Percentiles rank a stretch among this genome's conserved stretches.
Evolutionary conservation across 1,139 yeast genomes (phyloP).

Genomic region (Kurtzmaniella natalensis): DNA sequence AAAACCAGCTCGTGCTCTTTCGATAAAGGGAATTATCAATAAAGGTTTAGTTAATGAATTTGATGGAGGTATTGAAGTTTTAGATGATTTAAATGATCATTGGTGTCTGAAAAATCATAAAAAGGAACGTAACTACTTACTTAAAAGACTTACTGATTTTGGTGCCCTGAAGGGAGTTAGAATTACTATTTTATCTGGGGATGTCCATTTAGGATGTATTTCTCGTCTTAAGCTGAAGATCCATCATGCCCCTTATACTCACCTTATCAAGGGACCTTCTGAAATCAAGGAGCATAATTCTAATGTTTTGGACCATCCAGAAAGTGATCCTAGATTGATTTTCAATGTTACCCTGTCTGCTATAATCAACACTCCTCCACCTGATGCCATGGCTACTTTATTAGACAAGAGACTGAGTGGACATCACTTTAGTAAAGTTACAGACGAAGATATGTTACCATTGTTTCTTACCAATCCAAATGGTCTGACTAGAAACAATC

Average conservation of each 20-base stretch:
- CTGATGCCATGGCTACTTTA: conserved; percentile 74
- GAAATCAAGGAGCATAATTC: conserved; percentile 32
- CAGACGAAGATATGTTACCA: conserved; percentile 80
- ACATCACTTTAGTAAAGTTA: conserved; percentile 59
- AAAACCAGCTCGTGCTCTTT: conserved; percentile 62
- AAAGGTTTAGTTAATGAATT: conserved; percentile 81
- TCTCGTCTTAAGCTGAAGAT: conserved; percentile 69
- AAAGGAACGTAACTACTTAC: conserved; percentile 63
- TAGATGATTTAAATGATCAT: conserved; percentile 92
- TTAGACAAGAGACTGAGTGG: conserved; percentile 59
- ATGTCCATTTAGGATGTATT: conserved; percentile 83
- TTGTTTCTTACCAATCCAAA: conserved; percentile 62
- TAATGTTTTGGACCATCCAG: conserved; percentile 47
- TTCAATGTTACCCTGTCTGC: conserved; percentile 87
- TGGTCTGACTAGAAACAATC: conserved; percentile 50
- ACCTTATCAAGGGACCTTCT: conserved; percentile 15
- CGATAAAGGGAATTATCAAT: conserved; percentile 62
- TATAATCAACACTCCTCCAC: conserved; percentile 89
- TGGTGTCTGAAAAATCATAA: conserved; percentile 92
- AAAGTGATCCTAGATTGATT: conserved; percentile 70
- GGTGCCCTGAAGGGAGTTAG: conserved; percentile 65
- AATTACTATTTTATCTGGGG: conserved; percentile 84
- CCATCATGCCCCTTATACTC: conserved; percentile 42
- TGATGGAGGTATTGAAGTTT: conserved; percentile 84
- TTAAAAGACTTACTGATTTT: conserved; percentile 54